A percentile compares a stretch with the other conserved stretches of the same genome.
Evolutionary conservation across 371 early-diverging fungal genomes (phyloP).

Genomic region (Mortierella polycephala): DNA sequence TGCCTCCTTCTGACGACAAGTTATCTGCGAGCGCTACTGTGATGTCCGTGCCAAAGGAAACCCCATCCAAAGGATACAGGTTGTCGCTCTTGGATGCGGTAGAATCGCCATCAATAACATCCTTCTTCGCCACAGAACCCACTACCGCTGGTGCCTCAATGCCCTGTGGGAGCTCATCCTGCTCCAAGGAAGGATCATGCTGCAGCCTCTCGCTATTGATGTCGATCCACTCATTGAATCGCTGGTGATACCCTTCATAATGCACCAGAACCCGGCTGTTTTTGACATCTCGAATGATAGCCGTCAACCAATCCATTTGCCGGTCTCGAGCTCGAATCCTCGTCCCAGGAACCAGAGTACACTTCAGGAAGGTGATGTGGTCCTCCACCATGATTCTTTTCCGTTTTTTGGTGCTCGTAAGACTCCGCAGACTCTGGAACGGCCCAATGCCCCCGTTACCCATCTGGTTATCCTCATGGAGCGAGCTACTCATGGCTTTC

Average conservation of each 20-base stretch:
- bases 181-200: constrained; percentile 32
- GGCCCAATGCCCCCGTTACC: constrained; percentile 1
- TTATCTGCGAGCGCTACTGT: not conserved
- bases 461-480: constrained; percentile 18
- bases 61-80: too few relatives aligned
- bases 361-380: constrained; percentile 25
- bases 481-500: constrained; percentile 33
- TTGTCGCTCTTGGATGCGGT: not conserved
- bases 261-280: constrained; percentile 58
- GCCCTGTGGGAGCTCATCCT: constrained; percentile 12
- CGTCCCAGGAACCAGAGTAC: constrained; percentile 35
- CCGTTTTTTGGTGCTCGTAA: constrained; percentile 21
- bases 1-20: constrained; percentile 14
- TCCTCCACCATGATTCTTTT: constrained; percentile 20
- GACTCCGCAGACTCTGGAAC: constrained; percentile 38
- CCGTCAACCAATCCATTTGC: constrained; percentile 54
- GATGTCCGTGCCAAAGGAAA: not conserved
- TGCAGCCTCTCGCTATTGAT: constrained; percentile 52
- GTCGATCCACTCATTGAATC: constrained; percentile 65
- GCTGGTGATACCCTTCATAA: constrained; percentile 57
- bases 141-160: not conserved
- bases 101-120: not conserved
- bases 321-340: constrained; percentile 46
- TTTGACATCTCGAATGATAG: constrained; percentile 44
- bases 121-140: not conserved